Evolutionary conservation across 495 filamentous ascomycete species (phyloP), one percentile per base, ranked within the genome.

Genomic region (Penicillium angulare): DNA sequence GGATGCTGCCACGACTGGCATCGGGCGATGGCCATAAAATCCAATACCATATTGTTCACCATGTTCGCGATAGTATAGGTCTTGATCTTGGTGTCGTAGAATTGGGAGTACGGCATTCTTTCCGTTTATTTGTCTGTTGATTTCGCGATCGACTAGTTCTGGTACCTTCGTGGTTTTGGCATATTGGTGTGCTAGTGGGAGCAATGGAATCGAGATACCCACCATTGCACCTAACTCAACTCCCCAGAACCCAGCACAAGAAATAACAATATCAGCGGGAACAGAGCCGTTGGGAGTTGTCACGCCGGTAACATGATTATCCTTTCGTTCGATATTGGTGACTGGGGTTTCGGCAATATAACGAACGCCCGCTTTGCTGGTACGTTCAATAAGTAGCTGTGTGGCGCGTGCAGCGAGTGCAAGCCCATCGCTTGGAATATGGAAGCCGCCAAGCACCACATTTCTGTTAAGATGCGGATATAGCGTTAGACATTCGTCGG

Each of bases 171-270:
- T 75, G 4, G 77, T 79, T 54, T 77, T 79, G 38, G 65, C 77
- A 46, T 80, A 80, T 46, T 80, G 77, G 46, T 80, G 77, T 5
- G 69, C 75, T 26, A 80, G 65, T 2, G 77, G 75, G 2, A 78
- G 64, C n/a, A 79, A 53, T 32, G 76, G 76, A 50, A 79, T 70
- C 1, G 65, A 50, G 18, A 79, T 62, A 12, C 68, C 76, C 40
- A 72, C 71, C 77, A 79, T 78, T 1, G 69, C 74, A 2, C 77
- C 77, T 13, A 79, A 51, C 44, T 79, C 72, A 2, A 79, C 77
- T 6, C 77, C 77, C 77, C 77, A 79, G 65, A 79, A 79, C 2
- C 77, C 77, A 24, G 77, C 77, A 54, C 77, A 79, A 15, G 76
- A 78, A 18, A 79, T 56, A 22, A 79, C 60, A 17, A 79, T 69